phyloP scores from a whole-genome alignment of 2,329 filamentous ascomycete species.

The Exophiala sp. region DNA sequence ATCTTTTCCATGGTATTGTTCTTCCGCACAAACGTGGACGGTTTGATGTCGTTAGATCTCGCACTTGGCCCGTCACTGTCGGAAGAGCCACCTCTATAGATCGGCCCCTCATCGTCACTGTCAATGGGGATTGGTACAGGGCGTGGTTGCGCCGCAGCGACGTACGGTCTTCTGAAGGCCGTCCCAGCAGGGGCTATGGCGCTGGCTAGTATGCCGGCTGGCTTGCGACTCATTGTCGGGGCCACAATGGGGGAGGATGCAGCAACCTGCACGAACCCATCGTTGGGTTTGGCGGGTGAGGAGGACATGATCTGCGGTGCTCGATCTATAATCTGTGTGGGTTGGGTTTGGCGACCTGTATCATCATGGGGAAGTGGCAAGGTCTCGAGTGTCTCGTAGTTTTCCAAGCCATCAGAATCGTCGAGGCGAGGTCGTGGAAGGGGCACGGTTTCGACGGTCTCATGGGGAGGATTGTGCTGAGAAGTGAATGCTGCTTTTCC shows the following conservation, averaged over 20 bases:
- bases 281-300: slow-evolving; percentile 32
- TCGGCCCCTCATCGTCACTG: slow-evolving; percentile 52
- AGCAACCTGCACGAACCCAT: slow-evolving; percentile 65
- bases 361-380: slow-evolving; percentile 39
- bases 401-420: slow-evolving; percentile 25
- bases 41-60: slow-evolving; percentile 53
- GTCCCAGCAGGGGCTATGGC: slow-evolving; percentile 73
- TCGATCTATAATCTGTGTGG: slow-evolving; percentile 53
- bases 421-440: slow-evolving; percentile 11
- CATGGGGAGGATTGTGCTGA: slow-evolving; percentile 11
- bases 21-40: slow-evolving; percentile 42
- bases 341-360: slow-evolving; percentile 53
- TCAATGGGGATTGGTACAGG: slow-evolving; percentile 43
- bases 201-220: slow-evolving; percentile 48
- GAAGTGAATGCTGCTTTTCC: slow-evolving; percentile 25
- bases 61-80: slow-evolving; percentile 52
- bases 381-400: slow-evolving; percentile 47
- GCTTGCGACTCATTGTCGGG: slow-evolving; percentile 30
- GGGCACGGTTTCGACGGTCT: slow-evolving; percentile 26
- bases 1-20: slow-evolving; percentile 35
- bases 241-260: slow-evolving; percentile 73
- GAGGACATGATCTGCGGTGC: slow-evolving; percentile 29
- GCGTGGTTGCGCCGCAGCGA: slow-evolving; percentile 38
- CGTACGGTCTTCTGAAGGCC: slow-evolving; percentile 52
- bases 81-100: slow-evolving; percentile 57